phyloP scores from a whole-genome alignment of 441 rosid genomes.

The Erysimum cheiri region DNA sequence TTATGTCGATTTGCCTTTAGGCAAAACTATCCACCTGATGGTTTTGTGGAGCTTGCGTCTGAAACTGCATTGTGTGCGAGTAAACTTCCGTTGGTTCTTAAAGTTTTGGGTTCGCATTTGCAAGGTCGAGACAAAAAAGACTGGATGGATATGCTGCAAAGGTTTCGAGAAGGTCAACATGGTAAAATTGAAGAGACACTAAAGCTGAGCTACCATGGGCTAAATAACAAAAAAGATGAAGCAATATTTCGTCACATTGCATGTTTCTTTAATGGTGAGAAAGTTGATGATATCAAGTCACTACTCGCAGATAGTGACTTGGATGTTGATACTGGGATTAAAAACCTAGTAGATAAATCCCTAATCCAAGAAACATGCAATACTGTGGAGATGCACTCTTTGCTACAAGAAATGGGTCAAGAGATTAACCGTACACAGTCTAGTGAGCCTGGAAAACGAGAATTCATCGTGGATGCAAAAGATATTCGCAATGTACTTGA shows the following conservation, averaged over 20 bases:
- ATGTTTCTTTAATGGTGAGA: not conserved
- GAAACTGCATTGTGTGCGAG: not conserved
- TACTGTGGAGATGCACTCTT: not conserved
- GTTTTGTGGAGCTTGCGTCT: not conserved
- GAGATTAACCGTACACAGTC: constrained; percentile 13
- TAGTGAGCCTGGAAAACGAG: constrained; percentile 20
- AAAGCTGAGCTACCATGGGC: not conserved
- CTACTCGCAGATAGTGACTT: not conserved
- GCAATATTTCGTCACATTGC: constrained; percentile 10
- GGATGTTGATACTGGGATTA: not conserved
- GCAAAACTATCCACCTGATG: not conserved
- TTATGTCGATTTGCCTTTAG: constrained; percentile 25
- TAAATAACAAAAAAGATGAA: not conserved
- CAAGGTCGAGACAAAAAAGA: not conserved
- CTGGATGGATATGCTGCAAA: constrained; percentile 9
- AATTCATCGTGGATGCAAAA: not conserved
- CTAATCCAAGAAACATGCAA: not conserved
- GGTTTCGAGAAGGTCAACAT: not conserved
- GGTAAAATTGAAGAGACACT: no score
- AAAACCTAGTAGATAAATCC: constrained; percentile 12
- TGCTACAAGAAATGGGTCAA: constrained; percentile 23
- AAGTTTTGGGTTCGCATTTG: constrained; percentile 12
- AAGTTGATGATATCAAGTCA: not conserved
- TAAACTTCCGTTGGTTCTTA: constrained; percentile 36
- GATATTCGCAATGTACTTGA: constrained; percentile 3